Conservation (phyloP, 305 asterid species). For the Fraxinus velutina region DNA sequence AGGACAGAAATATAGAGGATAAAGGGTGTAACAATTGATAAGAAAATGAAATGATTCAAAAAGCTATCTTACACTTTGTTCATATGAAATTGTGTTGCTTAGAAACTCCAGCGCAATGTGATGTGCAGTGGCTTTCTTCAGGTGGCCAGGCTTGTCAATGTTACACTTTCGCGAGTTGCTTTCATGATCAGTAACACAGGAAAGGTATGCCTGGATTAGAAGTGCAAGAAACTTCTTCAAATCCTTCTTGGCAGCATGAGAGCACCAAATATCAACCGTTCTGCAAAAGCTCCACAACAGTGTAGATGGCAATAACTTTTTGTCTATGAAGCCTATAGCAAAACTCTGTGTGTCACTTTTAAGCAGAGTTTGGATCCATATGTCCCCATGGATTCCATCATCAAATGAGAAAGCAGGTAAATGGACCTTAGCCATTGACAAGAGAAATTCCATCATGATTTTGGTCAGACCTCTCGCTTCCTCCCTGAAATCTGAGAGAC, state of each 20-base stretch:
- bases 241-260: conserved; percentile 69
- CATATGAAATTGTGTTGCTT: conserved; percentile 55
- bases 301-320: conserved; percentile 48
- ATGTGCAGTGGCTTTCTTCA: conserved; percentile 41
- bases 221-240: conserved; percentile 53
- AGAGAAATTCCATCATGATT: conserved; percentile 48
- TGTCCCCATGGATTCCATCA: conserved; percentile 30
- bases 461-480: conserved; percentile 67
- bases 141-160: conserved; percentile 29
- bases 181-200: conserved; percentile 31
- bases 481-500: conserved; percentile 42
- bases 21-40: background rate
- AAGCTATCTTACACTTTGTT: conserved; percentile 63
- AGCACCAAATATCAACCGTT: conserved; percentile 73
- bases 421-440: conserved; percentile 40
- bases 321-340: conserved; percentile 55
- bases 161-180: conserved; percentile 25
- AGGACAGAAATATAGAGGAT: conserved; percentile 19
- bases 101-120: conserved; percentile 65
- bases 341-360: conserved; percentile 34
- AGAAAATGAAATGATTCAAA: conserved; percentile 7
- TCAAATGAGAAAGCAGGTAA: conserved; percentile 28
- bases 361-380: conserved; percentile 31
- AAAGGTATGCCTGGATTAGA: conserved; percentile 46
- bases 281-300: conserved; percentile 63